These are phyloP conservation scores for Physcomitrellopsis africana DNA, from an alignment of 225 moss, liverwort and hornwort species.

Conservation along the genomic window DNA sequence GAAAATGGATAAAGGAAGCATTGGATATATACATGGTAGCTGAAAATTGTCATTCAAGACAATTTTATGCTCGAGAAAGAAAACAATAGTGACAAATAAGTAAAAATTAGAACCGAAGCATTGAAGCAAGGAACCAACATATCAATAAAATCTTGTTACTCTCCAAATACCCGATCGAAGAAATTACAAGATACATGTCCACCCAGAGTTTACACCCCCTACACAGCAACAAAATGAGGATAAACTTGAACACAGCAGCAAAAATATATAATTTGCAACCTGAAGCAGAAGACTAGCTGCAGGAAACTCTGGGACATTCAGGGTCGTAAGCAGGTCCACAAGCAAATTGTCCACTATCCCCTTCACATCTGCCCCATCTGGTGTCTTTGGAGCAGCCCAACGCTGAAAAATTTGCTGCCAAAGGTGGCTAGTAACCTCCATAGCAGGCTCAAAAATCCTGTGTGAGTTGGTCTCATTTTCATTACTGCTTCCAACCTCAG, in stretches of 20 bases:
- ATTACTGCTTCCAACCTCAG: constrained; percentile 35
- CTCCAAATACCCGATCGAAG: neutral
- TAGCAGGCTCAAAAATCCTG: constrained; percentile 88
- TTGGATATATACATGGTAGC: neutral
- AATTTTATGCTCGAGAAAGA: constrained; percentile 1
- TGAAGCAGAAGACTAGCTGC: constrained; percentile 93
- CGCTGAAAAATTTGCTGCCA: constrained; percentile 88
- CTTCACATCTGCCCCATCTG: constrained; percentile 83
- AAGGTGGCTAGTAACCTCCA: constrained; percentile 84
- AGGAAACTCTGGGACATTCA: constrained; percentile 94
- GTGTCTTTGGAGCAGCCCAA: constrained; percentile 88
- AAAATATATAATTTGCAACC: constrained; percentile 38
- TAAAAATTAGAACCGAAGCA: neutral
- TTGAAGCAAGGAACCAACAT: neutral
- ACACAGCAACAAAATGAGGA: constrained; percentile 8
- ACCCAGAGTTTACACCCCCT: neutral
- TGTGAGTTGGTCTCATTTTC: constrained; percentile 37
- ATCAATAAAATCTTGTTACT: constrained; percentile 4
- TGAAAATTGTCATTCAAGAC: neutral
- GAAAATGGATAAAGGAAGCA: no score
- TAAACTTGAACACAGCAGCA: neutral
- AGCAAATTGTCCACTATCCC: constrained; percentile 86
- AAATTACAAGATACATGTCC: neutral
- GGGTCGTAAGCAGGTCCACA: constrained; percentile 80
- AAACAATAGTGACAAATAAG: neutral